Percentiles rank a stretch among this genome's conserved stretches.
Conservation (phyloP, 352 stramenopile genomes). For the Pythium diclinum region DNA sequence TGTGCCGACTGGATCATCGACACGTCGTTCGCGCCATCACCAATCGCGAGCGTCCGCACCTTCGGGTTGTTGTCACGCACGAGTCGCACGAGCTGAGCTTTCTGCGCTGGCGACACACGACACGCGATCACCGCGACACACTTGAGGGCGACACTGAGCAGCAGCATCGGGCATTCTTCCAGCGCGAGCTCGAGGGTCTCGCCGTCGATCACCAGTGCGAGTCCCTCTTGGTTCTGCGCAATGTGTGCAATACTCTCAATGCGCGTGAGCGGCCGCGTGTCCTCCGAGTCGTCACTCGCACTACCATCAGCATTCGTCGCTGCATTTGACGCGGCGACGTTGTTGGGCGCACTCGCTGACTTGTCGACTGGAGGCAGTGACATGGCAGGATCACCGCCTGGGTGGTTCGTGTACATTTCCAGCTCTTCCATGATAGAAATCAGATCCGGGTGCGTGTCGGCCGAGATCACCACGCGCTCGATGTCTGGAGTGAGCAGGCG, state of each 20-base stretch:
- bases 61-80: constrained; percentile 88
- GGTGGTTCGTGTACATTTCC: constrained; percentile 40
- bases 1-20: constrained; percentile 94
- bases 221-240: constrained; percentile 37
- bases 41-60: constrained; percentile 88
- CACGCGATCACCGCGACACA: constrained; percentile 89
- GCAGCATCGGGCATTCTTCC: constrained; percentile 65
- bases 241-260: constrained; percentile 65
- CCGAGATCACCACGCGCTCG: constrained; percentile 81
- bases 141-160: constrained; percentile 63
- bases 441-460: constrained; percentile 71
- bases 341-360: constrained; percentile 5
- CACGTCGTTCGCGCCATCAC: constrained; percentile 96
- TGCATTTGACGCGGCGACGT: neutral
- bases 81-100: constrained; percentile 90
- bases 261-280: constrained; percentile 37
- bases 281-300: constrained; percentile 22
- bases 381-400: constrained; percentile 25
- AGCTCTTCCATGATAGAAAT: constrained; percentile 59
- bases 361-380: constrained; percentile 15
- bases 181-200: constrained; percentile 78
- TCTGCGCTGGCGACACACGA: constrained; percentile 92
- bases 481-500: constrained; percentile 91
- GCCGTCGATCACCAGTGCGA: constrained; percentile 76
- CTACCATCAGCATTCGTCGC: constrained; percentile 14